These are phyloP conservation scores for Suillus fuscotomentosus DNA, from an alignment of 768 basidiomycete species.

Conservation along the genomic window DNA sequence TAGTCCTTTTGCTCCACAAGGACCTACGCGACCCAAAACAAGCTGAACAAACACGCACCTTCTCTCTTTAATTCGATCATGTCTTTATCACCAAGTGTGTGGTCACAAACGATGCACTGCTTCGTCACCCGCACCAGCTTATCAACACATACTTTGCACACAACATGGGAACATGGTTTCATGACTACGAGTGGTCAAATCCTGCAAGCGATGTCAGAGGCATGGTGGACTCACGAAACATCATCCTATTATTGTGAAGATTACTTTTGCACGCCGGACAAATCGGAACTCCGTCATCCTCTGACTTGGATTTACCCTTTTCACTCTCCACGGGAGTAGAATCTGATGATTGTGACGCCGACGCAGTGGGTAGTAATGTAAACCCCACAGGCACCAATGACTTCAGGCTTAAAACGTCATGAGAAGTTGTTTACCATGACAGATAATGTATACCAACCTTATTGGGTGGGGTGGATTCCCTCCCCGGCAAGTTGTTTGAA, in stretches of 20 bases:
- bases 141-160: slow-evolving; percentile 89
- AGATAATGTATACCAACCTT: slow-evolving; percentile 53
- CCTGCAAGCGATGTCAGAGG: background rate
- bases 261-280: slow-evolving; percentile 88
- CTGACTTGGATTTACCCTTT: slow-evolving; percentile 39
- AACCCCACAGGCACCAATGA: slow-evolving; percentile 81
- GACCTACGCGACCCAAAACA: background rate
- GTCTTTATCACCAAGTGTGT: slow-evolving; percentile 59
- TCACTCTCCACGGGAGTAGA: slow-evolving; percentile 37
- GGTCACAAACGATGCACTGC: slow-evolving; percentile 89
- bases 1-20: background rate
- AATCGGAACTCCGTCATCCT: slow-evolving; percentile 62
- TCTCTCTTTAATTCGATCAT: slow-evolving; percentile 86
- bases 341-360: slow-evolving; percentile 36
- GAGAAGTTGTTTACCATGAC: slow-evolving; percentile 2
- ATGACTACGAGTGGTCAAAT: slow-evolving; percentile 47
- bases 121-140: slow-evolving; percentile 75
- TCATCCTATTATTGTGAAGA: slow-evolving; percentile 73
- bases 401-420: slow-evolving; percentile 60
- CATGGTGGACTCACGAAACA: slow-evolving; percentile 54
- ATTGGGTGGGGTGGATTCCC: slow-evolving; percentile 77
- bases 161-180: slow-evolving; percentile 88
- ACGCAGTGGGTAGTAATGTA: slow-evolving; percentile 46
- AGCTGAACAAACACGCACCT: slow-evolving; percentile 46
- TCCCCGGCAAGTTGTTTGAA: slow-evolving; percentile 87